A percentile compares a stretch with the other conserved stretches of the same genome.
Evolutionary conservation across 148 eudicot species (phyloP).

Genomic region (Vaccinium darrowii): DNA sequence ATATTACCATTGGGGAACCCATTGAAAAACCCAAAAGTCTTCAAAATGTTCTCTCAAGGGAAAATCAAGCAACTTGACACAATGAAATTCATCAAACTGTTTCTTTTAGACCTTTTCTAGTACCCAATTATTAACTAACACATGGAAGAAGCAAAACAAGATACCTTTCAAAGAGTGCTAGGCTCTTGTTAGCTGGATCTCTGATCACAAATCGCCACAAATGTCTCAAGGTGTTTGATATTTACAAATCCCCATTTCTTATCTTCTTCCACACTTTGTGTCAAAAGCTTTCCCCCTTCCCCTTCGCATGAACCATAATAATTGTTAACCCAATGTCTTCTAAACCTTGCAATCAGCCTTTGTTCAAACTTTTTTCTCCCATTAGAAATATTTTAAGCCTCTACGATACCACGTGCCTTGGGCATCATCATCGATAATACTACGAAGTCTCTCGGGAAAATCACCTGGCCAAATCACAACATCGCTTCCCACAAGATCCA

Average conservation of each 20-base stretch:
- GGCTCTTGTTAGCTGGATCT: neutral
- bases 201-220: neutral
- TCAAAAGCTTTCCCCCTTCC: neutral
- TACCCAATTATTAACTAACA: neutral
- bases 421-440: conserved; percentile 18
- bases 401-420: conserved; percentile 14
- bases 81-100: neutral
- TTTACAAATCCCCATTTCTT: neutral
- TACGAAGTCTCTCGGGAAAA: conserved; percentile 9
- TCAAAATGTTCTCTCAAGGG: neutral
- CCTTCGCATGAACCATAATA: neutral
- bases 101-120: neutral
- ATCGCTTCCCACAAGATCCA: conserved; percentile 20
- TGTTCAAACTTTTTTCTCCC: neutral
- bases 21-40: no score
- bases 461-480: conserved; percentile 12
- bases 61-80: neutral
- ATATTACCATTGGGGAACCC: neutral
- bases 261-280: neutral
- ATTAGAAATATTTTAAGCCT: neutral
- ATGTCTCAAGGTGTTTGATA: neutral
- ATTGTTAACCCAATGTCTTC: neutral
- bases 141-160: neutral
- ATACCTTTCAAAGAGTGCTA: neutral
- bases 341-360: neutral